These are phyloP conservation scores for Linum trigynum DNA, from an alignment of 345 rosid species.

Conservation along the genomic window DNA sequence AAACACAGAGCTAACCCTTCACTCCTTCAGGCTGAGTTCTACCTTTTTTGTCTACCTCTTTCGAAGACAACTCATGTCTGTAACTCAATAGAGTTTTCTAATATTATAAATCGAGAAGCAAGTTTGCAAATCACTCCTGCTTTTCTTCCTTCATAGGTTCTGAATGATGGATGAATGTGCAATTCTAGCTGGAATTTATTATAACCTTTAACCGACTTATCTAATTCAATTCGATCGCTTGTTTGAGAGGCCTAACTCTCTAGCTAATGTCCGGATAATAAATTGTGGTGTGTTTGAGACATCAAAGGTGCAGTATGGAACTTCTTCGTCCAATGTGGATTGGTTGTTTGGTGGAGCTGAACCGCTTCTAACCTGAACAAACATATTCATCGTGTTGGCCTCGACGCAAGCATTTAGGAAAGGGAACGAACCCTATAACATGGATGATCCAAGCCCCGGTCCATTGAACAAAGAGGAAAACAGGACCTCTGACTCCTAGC, in stretches of 20 bases:
- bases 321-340: constrained; percentile 83
- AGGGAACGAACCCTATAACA: constrained; percentile 16
- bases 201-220: constrained; percentile 23
- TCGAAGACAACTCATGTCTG: too few relatives aligned
- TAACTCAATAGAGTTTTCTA: too few relatives aligned
- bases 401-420: constrained; percentile 16
- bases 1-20: too few relatives aligned
- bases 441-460: constrained; percentile 15
- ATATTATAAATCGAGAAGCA: too few relatives aligned
- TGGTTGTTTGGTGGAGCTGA: constrained; percentile 94
- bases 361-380: constrained; percentile 73
- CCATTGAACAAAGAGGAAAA: constrained; percentile 18
- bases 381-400: constrained; percentile 77
- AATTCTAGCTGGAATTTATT: constrained; percentile 65
- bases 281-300: neutral
- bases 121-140: too few relatives aligned
- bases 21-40: too few relatives aligned
- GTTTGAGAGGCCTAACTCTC: neutral
- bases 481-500: constrained; percentile 16
- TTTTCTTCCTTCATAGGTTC: constrained; percentile 10
- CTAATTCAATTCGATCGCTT: too few relatives aligned
- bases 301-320: constrained; percentile 56
- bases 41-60: too few relatives aligned
- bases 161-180: constrained; percentile 14
- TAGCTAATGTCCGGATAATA: neutral